phyloP scores from a whole-genome alignment of 1,284 basidiomycete genomes.

The Apiotrichum gamsii region DNA sequence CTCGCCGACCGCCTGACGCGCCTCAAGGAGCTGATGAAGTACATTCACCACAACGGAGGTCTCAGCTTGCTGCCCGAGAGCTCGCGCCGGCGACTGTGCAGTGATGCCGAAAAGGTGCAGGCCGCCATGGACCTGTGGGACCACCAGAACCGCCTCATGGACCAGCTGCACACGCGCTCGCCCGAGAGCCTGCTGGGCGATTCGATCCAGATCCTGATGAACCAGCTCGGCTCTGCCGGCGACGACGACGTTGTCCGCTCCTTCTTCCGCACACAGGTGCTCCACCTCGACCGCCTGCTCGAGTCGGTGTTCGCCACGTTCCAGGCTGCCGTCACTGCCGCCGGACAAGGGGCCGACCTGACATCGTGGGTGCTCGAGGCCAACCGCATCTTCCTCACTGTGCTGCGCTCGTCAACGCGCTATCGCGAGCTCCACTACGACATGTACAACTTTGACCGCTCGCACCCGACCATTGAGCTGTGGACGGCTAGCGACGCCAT shows the following conservation, averaged over 20 bases:
- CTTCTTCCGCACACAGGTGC: conserved; percentile 73
- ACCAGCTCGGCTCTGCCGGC: conserved; percentile 36
- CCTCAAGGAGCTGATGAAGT: conserved; percentile 73
- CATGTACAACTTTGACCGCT: conserved; percentile 65
- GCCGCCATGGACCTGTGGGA: conserved; percentile 79
- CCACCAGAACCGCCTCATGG: conserved; percentile 57
- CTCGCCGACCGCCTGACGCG: conserved; percentile 68
- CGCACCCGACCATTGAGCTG: conserved; percentile 59
- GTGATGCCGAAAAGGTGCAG: conserved; percentile 83
- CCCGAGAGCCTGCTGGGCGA: conserved; percentile 45
- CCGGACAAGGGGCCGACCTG: conserved; percentile 36
- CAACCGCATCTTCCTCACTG: conserved; percentile 63
- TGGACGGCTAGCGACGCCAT: conserved; percentile 72
- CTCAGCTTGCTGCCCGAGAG: conserved; percentile 72
- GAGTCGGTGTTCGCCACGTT: conserved; percentile 36
- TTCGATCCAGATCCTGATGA: conserved; percentile 43
- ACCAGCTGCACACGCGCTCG: conserved; percentile 28
- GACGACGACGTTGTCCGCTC: conserved; percentile 70
- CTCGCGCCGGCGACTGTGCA: conserved; percentile 66
- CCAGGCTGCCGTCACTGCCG: conserved; percentile 17
- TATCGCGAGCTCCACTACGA: conserved; percentile 65
- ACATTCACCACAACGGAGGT: conserved; percentile 77
- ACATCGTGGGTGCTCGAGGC: conserved; percentile 59
- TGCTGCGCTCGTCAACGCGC: conserved; percentile 63
- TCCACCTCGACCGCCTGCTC: conserved; percentile 41